These are phyloP conservation scores for Hagleromyces aurorensis DNA, from an alignment of 805 yeast genomes.

Conservation along the genomic window DNA sequence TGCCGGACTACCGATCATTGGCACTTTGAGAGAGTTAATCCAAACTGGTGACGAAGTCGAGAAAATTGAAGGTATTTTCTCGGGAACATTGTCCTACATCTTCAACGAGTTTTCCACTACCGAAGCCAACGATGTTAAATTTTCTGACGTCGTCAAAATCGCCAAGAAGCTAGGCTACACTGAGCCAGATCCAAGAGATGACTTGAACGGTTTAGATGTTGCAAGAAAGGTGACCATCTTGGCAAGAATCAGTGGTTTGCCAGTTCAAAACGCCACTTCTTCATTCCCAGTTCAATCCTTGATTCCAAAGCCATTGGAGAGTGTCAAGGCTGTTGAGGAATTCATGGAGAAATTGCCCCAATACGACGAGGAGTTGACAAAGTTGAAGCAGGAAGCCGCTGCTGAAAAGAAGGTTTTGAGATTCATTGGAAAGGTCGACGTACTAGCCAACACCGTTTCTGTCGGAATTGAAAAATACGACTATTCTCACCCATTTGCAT, in stretches of 20 bases:
- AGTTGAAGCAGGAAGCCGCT: constrained; percentile 73
- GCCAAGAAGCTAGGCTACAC: constrained; percentile 94
- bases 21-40: constrained; percentile 79
- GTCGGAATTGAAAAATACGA: constrained; percentile 88
- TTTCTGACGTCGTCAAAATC: constrained; percentile 80
- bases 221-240: constrained; percentile 97
- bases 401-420: constrained; percentile 80
- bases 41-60: constrained; percentile 89
- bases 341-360: constrained; percentile 75
- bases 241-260: constrained; percentile 84
- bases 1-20: constrained; percentile 93
- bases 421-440: constrained; percentile 86
- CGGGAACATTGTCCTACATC: constrained; percentile 92
- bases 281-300: constrained; percentile 93
- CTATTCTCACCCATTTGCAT: constrained; percentile 88
- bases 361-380: constrained; percentile 72
- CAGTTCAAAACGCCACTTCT: constrained; percentile 78
- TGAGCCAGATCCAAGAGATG: constrained; percentile 99
- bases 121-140: constrained; percentile 53
- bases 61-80: constrained; percentile 90
- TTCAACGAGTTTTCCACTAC: constrained; percentile 86
- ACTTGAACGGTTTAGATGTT: constrained; percentile 93
- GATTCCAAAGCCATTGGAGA: constrained; percentile 80
- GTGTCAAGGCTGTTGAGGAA: constrained; percentile 63
- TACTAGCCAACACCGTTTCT: constrained; percentile 56